A percentile compares a stretch with the other conserved stretches of the same genome.
These are phyloP conservation scores for Decorospora gaudefroyi DNA, from an alignment of 2,329 filamentous ascomycete genomes.

Conservation along the genomic window DNA sequence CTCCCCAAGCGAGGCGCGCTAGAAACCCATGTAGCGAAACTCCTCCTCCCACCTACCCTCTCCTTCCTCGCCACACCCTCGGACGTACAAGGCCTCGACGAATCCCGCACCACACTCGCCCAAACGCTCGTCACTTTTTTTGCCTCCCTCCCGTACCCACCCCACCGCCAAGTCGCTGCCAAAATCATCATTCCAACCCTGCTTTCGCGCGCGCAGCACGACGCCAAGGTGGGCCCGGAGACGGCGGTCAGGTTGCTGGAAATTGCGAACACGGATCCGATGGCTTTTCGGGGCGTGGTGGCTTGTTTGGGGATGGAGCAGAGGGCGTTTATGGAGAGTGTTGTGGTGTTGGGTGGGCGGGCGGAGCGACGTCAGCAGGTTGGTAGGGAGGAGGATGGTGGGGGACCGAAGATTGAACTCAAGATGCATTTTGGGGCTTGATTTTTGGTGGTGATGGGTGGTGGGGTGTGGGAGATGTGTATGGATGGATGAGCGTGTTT, in stretches of 20 bases:
- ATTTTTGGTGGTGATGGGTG: no score
- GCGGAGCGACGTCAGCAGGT: conserved; percentile 52
- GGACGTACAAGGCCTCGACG: conserved; percentile 77
- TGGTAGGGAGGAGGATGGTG: conserved; percentile 58
- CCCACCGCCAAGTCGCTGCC: conserved; percentile 61
- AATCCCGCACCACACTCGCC: conserved; percentile 69
- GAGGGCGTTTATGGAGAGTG: conserved; percentile 77
- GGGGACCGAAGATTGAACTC: conserved; percentile 80
- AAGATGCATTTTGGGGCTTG: conserved; percentile 79
- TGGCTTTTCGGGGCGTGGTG: conserved; percentile 74
- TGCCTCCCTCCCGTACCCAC: conserved; percentile 43
- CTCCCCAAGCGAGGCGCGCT: conserved; percentile 55
- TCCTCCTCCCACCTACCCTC: conserved; percentile 75
- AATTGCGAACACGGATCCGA: conserved; percentile 74
- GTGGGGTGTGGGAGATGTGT: no score
- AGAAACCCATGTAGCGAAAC: conserved; percentile 67
- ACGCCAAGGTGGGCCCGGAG: conserved; percentile 64
- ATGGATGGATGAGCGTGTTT: no score
- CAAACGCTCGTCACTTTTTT: conserved; percentile 78
- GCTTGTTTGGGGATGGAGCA: conserved; percentile 70
- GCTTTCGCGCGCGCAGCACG: conserved; percentile 70
- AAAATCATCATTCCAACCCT: conserved; percentile 78
- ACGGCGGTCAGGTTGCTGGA: conserved; percentile 79
- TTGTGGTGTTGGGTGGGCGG: conserved; percentile 68
- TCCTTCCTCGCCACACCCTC: conserved; percentile 68